Base-by-base conservation (phyloP, 495 filamentous ascomycete genomes). In the Mytilinidion resinicola region DNA sequence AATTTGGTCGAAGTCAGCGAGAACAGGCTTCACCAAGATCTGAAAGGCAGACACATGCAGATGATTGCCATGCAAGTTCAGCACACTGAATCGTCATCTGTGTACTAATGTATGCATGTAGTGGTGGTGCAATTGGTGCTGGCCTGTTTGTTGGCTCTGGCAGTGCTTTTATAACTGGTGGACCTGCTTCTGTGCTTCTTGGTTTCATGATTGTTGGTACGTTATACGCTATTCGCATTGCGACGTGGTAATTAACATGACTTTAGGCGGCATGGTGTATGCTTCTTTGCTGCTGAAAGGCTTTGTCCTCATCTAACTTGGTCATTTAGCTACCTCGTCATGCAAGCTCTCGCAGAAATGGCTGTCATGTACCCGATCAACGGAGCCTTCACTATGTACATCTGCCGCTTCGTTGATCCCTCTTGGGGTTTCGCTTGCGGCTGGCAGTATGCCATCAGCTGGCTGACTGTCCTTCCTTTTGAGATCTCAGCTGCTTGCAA, bases 111-210 rank as follows among this genome's bases (percentile, higher is more conserved):
- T 48, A 55, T 51, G 11, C 37, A 20, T 42, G 10, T 19, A 51
- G 46, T 63, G 77, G 77, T 55, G 80, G 79, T 55, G 72, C 80
- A 8, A 81, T 83, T 56, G 79, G 81, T 52, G 78, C 80, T 59
- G 80, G 80, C 74, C 75, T 82, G 19, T 82, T 83, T 66, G 75
- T 84, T 64, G 73, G 79, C 56, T 77, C 78, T 43, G 80, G 79
- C 14, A 56, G 57, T 38, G 79, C 77, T 42, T 70, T 83, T 38
- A 55, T 68, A 41, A 67, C 60, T 19, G 82, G 82, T 57, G 83
- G 82, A 12, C 81, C 83, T 6, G 82, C 73, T 14, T 70, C 77
- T 21, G 67, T 85, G 47, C 71, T 81, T 59, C 54, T 69, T 49
- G 57, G 55, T 14, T 71, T 75, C 53, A 63, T 72, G 33, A 58